phyloP scores from a whole-genome alignment of 2,329 filamentous ascomycete genomes.

The Alternaria brassicicola region DNA sequence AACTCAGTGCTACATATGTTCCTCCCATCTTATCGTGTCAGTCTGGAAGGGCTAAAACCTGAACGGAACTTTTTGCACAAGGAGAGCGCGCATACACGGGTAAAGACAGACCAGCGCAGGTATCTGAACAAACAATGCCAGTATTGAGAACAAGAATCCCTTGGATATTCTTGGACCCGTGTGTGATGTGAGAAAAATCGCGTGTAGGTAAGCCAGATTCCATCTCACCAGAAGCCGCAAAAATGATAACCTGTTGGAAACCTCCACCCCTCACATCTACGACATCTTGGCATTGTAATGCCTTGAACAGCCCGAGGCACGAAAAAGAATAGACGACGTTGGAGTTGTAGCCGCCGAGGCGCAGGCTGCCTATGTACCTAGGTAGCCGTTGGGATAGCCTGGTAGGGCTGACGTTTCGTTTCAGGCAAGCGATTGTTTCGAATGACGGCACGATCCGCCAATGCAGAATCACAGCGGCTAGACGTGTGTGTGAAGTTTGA shows the following conservation, averaged over 20 bases:
- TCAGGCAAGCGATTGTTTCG: conserved; percentile 23
- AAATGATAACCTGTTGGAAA: conserved; percentile 3
- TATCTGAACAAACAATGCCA: neutral
- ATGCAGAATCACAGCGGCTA: conserved; percentile 13
- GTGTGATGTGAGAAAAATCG: neutral
- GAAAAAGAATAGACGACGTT: neutral
- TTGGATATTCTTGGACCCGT: neutral
- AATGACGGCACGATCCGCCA: conserved; percentile 21
- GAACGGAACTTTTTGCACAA: neutral
- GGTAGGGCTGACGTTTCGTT: conserved; percentile 21
- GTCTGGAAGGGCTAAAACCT: neutral
- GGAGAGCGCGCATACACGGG: neutral
- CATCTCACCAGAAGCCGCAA: neutral
- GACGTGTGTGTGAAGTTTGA: conserved; percentile 19
- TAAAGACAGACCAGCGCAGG: neutral
- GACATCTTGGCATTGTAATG: neutral
- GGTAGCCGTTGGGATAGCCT: conserved; percentile 5
- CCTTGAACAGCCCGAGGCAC: neutral
- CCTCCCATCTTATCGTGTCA: neutral
- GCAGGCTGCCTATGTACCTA: neutral
- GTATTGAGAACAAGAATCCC: neutral
- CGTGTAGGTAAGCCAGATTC: neutral
- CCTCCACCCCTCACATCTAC: neutral
- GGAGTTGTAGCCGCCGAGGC: neutral
- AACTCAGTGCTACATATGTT: neutral